Base-by-base conservation (phyloP, 805 yeast genomes). In the Deakozyma indianensis region DNA sequence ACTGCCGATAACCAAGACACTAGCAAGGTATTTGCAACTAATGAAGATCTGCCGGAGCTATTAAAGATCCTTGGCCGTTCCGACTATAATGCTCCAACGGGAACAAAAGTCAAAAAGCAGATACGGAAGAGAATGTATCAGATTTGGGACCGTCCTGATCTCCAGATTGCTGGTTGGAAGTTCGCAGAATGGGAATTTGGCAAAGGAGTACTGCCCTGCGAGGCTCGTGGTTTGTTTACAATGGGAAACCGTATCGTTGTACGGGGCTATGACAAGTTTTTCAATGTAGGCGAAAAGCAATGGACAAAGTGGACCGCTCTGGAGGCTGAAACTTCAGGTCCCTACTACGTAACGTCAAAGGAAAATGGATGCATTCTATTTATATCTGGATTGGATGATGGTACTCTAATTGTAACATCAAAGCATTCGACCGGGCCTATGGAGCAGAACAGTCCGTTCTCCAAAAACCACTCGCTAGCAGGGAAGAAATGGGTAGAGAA, bases 361-460 rank as follows among this genome's bases (percentile, higher is more conserved):
- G 94, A 94, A 47, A 92, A 92, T 57, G 99, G 99, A 0, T 92
- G 96, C 56, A 87, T 92, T 45, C 78, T 84, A 1, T 77, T 92
- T 48, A 71, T 92, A 14, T 70, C 94, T 1, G 96, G 90, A 0
- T 62, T 85, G 16, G 70, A 66, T 20, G 80, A 81, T 53, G 95
- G 94, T 0, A 73, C 82, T 0, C 62, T 92, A 15, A 70, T 90
- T 2, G 95, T 88, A 0, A 86, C 96, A 53, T 84, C 95, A 3
- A 92, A 92, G 56, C 92, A 90, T 60, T 78, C 94, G 0, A 81
- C 94, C 1, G 97, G 96, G 0, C 66, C 68, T 0, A 59, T 78
- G 42, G 70, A 66, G 41, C 52, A 57, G 1, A 70, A 73, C 48
- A 20, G 4, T 7, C 7, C 11, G 38, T 32, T 14, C 38, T 25